Conservation (phyloP, 257 asterid species). For the Rubia yunnanensis region DNA sequence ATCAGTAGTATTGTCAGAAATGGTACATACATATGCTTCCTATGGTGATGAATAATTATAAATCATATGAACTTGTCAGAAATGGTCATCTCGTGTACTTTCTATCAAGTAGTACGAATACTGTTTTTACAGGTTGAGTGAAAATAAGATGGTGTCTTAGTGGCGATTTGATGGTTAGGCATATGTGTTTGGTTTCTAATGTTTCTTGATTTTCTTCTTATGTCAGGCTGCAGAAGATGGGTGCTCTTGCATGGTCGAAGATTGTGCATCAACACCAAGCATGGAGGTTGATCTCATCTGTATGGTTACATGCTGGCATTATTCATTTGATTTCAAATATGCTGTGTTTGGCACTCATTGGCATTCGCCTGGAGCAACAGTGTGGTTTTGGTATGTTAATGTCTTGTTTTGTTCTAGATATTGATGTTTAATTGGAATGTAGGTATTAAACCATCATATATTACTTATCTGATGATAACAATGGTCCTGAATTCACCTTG, state of each 20-base stretch:
- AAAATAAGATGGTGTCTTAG: too few relatives aligned
- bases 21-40: neutral
- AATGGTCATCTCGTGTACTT: neutral
- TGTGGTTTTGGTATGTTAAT: slow-evolving; percentile 66
- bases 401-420: neutral
- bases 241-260: slow-evolving; percentile 69
- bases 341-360: slow-evolving; percentile 66
- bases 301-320: slow-evolving; percentile 91
- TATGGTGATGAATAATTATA: neutral
- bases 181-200: neutral
- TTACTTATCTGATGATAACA: neutral
- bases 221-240: slow-evolving; percentile 59
- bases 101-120: too few relatives aligned
- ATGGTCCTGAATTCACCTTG: neutral
- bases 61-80: neutral
- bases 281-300: slow-evolving; percentile 82
- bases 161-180: neutral
- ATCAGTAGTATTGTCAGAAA: too few relatives aligned
- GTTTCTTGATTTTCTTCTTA: slow-evolving; percentile 7
- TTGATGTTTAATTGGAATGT: neutral
- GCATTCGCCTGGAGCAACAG: slow-evolving; percentile 93
- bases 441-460: neutral
- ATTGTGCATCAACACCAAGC: slow-evolving; percentile 70
- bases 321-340: slow-evolving; percentile 72
- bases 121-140: too few relatives aligned